Base-by-base conservation (phyloP, 163 green algal genomes). In the Prototheca cutis region DNA sequence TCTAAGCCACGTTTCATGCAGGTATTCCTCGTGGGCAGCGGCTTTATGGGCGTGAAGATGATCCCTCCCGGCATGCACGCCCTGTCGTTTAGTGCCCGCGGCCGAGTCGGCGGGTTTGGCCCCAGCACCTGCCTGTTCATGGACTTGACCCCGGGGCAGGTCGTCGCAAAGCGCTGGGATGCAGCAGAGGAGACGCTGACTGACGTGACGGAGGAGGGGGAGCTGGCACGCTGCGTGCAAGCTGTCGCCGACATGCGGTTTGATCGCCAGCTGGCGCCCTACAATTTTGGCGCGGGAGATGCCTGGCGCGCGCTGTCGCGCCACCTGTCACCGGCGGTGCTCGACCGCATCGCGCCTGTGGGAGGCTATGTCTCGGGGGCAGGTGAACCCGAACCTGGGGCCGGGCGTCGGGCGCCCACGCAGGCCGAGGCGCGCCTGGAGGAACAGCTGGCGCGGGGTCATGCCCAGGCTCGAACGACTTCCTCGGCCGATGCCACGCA, bases 1-100 rank as follows among this genome's bases (percentile, higher is more conserved):
- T 8, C 6, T 8, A 8, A 54, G 8, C 25, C 8, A 7, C 40
- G 24, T 18, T 49, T 6, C 15, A 5, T 58, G 62, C 71, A 90
- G 81, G 83, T 69, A 15, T 95, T 94, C 51, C 31, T 84, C 6
- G 68, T 71, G 29, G 88, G 88, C 0, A 77, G 78, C 17, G 78
- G 78, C n/a, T 95, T 95, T 67, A 79, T 72, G 25, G 88, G 88
- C 30, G 58, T 95, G 4, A 95, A 95, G 63, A 95, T 95, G 87
- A 18, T 96, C 13, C 87, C 88, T 1, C 87, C 87, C 1, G 87
- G 72, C 10, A 29, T 72, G 3, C 88, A 95, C 59, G 80, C 94
- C 25, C 52, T 93, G 0, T 81, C 68, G 17, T 90, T 82, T 70
- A 74, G 69, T 24, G 76, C 82, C 13, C 30, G 54, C 1, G 51